Conservation (phyloP, 768 basidiomycete species). For the Naganishia randhawae region DNA sequence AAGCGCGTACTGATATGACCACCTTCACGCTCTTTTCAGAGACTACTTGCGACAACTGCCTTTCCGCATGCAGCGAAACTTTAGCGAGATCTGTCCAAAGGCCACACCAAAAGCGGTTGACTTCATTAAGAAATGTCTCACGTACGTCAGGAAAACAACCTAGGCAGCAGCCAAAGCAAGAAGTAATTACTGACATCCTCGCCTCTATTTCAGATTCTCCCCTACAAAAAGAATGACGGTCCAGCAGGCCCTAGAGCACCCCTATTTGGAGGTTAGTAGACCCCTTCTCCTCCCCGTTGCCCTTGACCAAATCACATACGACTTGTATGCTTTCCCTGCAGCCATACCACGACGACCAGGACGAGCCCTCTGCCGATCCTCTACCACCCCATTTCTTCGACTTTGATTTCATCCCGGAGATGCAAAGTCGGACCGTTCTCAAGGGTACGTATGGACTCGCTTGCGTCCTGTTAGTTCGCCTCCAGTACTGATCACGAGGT, state of each 20-base stretch:
- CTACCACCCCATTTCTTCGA: conserved; percentile 52
- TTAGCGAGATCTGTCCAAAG: conserved; percentile 66
- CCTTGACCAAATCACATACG: conserved; percentile 6
- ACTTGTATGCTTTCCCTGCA: conserved; percentile 39
- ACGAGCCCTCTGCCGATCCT: conserved; percentile 71
- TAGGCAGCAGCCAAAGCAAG: conserved; percentile 77
- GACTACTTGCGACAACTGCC: conserved; percentile 86
- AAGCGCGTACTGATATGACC: background rate
- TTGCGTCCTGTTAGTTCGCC: background rate
- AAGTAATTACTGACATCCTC: conserved; percentile 45
- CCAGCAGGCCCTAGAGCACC: conserved; percentile 79
- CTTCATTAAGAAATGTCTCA: conserved; percentile 43
- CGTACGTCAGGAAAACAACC: conserved; percentile 59
- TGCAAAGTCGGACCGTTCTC: conserved; percentile 48
- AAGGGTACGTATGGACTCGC: conserved; percentile 40
- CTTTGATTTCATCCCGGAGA: conserved; percentile 49
- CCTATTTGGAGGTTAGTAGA: conserved; percentile 65
- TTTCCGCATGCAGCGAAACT: conserved; percentile 74
- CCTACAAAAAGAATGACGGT: conserved; percentile 85
- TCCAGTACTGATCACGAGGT: background rate
- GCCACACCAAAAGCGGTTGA: conserved; percentile 58
- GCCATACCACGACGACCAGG: conserved; percentile 83
- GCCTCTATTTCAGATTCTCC: conserved; percentile 41
- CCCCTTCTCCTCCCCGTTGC: background rate
- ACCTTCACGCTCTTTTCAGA: conserved; percentile 47